phyloP scores from a whole-genome alignment of 2,329 filamentous ascomycete genomes.

The Penicillium freii region DNA sequence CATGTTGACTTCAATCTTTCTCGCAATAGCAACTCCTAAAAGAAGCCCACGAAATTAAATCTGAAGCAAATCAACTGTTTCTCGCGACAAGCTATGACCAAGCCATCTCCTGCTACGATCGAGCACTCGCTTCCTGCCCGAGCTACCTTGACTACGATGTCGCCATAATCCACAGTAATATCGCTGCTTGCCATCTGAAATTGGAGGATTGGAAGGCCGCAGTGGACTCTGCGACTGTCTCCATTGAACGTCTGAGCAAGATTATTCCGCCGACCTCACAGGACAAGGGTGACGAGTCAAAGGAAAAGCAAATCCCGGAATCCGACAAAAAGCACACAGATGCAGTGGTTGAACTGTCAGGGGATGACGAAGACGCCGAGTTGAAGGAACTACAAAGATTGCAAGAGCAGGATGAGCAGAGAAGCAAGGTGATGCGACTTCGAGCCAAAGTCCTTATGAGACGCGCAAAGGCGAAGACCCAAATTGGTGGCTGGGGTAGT shows the following conservation, averaged over 20 bases:
- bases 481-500: constrained; percentile 74
- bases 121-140: constrained; percentile 74
- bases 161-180: constrained; percentile 83
- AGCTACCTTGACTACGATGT: constrained; percentile 84
- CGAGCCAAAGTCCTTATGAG: constrained; percentile 79
- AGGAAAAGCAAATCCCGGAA: constrained; percentile 16
- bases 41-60: constrained; percentile 71
- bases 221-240: constrained; percentile 67
- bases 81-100: constrained; percentile 66
- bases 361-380: constrained; percentile 40
- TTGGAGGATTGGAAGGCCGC: constrained; percentile 82
- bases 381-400: constrained; percentile 45
- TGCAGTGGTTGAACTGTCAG: constrained; percentile 52
- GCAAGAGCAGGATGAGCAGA: constrained; percentile 47
- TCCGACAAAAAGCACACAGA: constrained; percentile 16
- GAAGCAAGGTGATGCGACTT: constrained; percentile 70
- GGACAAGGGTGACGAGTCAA: constrained; percentile 19
- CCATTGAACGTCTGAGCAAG: constrained; percentile 69
- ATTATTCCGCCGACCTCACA: constrained; percentile 49
- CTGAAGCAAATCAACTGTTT: constrained; percentile 78
- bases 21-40: constrained; percentile 60
- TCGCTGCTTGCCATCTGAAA: constrained; percentile 84
- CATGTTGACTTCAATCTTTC: constrained; percentile 10
- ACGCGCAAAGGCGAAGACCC: constrained; percentile 68
- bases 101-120: constrained; percentile 79